Conservation (phyloP, 2,329 filamentous ascomycete species). For the Alternaria alternata region DNA sequence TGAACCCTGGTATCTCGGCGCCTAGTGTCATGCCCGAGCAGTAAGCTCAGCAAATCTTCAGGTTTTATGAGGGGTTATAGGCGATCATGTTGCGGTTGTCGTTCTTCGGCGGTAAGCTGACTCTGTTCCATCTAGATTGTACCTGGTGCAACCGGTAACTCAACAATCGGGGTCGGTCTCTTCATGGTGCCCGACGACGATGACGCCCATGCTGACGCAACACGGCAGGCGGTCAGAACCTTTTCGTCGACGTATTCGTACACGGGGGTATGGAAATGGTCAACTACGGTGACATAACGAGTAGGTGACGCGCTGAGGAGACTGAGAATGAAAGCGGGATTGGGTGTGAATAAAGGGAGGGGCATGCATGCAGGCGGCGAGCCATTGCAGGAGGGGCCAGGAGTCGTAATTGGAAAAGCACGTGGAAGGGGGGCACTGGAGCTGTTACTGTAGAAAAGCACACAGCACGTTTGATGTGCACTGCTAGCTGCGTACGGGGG, state of each 20-base stretch:
- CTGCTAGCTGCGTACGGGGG: slow-evolving; percentile 6
- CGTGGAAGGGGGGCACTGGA: neutral
- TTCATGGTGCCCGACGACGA: neutral
- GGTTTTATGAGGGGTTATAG: neutral
- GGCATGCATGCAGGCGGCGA: neutral
- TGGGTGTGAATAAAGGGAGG: neutral
- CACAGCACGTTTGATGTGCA: slow-evolving; percentile 13
- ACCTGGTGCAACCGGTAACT: neutral
- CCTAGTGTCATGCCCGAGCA: slow-evolving; percentile 4
- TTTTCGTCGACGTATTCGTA: neutral
- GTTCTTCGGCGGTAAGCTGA: slow-evolving; percentile 4
- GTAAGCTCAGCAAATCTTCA: neutral
- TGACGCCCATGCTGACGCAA: slow-evolving; percentile 1
- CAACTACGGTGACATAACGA: neutral
- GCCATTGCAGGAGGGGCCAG: neutral
- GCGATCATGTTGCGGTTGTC: neutral
- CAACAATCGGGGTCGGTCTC: neutral
- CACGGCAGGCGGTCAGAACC: neutral
- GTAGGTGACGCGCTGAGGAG: neutral
- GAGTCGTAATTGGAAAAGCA: slow-evolving; percentile 2
- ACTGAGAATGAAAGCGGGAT: neutral
- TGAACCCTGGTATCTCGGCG: neutral
- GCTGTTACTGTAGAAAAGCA: slow-evolving; percentile 6
- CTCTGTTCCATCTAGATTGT: neutral
- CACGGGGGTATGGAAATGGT: neutral